Evolutionary conservation across 805 yeast genomes (phyloP).

Genomic region (Candida tammaniensis): DNA sequence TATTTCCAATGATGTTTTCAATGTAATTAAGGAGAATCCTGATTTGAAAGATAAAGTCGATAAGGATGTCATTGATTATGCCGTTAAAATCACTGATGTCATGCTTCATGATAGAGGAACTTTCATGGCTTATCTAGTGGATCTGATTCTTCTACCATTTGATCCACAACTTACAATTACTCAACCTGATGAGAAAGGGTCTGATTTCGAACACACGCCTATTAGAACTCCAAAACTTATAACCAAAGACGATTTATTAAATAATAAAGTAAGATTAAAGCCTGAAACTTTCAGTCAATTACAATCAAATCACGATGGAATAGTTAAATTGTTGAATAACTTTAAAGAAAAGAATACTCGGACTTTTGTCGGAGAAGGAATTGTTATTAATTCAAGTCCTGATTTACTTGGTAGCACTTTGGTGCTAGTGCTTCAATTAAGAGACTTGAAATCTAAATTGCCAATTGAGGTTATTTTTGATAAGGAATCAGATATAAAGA

Average conservation of each 20-base stretch:
- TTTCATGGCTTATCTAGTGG: not conserved
- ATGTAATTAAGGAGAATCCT: conserved; percentile 5
- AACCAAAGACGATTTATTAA: not conserved
- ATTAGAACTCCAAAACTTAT: not conserved
- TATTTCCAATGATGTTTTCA: conserved; percentile 15
- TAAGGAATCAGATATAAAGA: conserved; percentile 20
- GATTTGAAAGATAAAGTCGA: conserved; percentile 4
- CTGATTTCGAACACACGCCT: not conserved
- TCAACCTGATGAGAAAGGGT: not conserved
- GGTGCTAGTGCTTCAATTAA: conserved; percentile 25
- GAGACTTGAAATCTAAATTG: conserved; percentile 29
- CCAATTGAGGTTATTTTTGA: conserved; percentile 36
- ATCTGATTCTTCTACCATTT: not conserved
- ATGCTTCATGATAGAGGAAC: not conserved
- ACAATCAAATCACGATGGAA: conserved; percentile 19
- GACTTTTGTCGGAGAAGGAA: conserved; percentile 31
- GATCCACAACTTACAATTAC: not conserved
- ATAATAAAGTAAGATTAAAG: not conserved
- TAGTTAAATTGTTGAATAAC: conserved; percentile 23
- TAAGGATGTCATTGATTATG: conserved; percentile 3
- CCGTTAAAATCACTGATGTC: not conserved
- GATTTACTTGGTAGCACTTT: conserved; percentile 26
- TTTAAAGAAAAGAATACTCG: conserved; percentile 23
- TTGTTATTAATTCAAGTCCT: conserved; percentile 25
- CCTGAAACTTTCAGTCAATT: not conserved